Conservation (phyloP, 768 basidiomycete genomes). For the Serendipita sp. region DNA sequence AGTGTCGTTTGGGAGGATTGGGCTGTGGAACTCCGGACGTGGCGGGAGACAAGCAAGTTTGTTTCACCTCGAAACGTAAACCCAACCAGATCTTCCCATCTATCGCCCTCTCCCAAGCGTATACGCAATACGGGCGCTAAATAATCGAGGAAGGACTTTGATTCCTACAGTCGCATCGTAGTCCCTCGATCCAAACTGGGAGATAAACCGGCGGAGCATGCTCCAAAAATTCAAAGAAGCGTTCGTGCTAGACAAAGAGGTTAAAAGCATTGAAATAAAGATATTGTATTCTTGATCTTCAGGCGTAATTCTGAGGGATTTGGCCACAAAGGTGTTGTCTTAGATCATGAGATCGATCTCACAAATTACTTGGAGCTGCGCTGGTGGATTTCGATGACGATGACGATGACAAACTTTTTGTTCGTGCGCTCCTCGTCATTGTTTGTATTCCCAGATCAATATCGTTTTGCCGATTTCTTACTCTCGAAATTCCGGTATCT, state of each 20-base stretch:
- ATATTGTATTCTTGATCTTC: constrained; percentile 75
- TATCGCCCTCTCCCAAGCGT: constrained; percentile 61
- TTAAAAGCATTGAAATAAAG: constrained; percentile 45
- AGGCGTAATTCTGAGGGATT: constrained; percentile 43
- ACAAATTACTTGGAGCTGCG: no score
- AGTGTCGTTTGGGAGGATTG: no score
- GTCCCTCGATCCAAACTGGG: constrained; percentile 78
- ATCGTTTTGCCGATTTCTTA: no score
- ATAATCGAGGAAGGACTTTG: constrained; percentile 84
- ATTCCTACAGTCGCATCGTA: constrained; percentile 62
- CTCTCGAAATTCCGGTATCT: no score
- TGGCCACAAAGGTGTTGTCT: constrained; percentile 48
- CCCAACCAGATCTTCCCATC: constrained; percentile 47
- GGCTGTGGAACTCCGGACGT: no score
- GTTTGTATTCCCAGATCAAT: no score
- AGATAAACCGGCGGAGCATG: constrained; percentile 67
- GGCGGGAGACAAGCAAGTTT: no score
- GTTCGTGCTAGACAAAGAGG: constrained; percentile 75
- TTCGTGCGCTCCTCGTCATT: no score
- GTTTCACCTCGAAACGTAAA: constrained; percentile 40
- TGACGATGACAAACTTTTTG: no score
- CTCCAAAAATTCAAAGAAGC: constrained; percentile 50
- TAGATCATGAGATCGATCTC: constrained; percentile 32
- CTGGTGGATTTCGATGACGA: no score
- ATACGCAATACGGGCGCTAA: constrained; percentile 49